A percentile compares a stretch with the other conserved stretches of the same genome.
Conservation (phyloP, 306 rosid species). For the Trichosanthes truncata region DNA sequence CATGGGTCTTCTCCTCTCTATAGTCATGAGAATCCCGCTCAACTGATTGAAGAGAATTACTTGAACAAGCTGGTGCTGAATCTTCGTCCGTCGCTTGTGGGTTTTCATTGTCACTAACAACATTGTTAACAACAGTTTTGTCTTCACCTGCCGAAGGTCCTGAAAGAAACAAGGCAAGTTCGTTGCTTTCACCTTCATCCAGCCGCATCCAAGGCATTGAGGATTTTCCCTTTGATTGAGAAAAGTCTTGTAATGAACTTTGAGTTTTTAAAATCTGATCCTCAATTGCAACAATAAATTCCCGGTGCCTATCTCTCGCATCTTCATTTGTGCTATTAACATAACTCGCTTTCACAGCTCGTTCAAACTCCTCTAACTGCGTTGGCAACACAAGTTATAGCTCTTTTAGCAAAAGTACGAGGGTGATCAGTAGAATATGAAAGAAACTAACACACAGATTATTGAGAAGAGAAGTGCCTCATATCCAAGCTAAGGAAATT, state of each 20-base stretch:
- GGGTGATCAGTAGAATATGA: not conserved
- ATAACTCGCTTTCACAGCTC: slow-evolving; percentile 64
- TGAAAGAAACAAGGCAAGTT: slow-evolving; percentile 73
- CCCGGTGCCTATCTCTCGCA: slow-evolving; percentile 58
- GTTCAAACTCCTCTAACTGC: slow-evolving; percentile 86
- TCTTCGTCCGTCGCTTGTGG: slow-evolving; percentile 22
- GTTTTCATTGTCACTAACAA: slow-evolving; percentile 22
- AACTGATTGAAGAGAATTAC: slow-evolving; percentile 20
- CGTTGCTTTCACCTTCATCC: slow-evolving; percentile 75
- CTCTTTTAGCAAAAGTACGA: not conserved
- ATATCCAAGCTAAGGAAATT: not conserved
- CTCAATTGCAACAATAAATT: slow-evolving; percentile 55
- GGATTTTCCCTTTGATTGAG: slow-evolving; percentile 35
- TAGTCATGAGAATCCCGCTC: slow-evolving; percentile 26
- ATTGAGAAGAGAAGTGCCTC: not conserved
- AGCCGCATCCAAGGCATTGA: slow-evolving; percentile 64
- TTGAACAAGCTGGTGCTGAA: slow-evolving; percentile 19
- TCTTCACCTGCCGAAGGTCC: slow-evolving; percentile 29
- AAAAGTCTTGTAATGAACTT: slow-evolving; percentile 36
- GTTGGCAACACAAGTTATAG: slow-evolving; percentile 16
- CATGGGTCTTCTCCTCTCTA: slow-evolving; percentile 37
- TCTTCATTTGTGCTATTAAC: slow-evolving; percentile 41
- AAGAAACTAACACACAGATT: not conserved
- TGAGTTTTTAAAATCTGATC: slow-evolving; percentile 47
- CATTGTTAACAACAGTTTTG: slow-evolving; percentile 14